These are phyloP conservation scores for Mimosa bimucronata DNA, from an alignment of 306 rosid genomes.

Conservation along the genomic window DNA sequence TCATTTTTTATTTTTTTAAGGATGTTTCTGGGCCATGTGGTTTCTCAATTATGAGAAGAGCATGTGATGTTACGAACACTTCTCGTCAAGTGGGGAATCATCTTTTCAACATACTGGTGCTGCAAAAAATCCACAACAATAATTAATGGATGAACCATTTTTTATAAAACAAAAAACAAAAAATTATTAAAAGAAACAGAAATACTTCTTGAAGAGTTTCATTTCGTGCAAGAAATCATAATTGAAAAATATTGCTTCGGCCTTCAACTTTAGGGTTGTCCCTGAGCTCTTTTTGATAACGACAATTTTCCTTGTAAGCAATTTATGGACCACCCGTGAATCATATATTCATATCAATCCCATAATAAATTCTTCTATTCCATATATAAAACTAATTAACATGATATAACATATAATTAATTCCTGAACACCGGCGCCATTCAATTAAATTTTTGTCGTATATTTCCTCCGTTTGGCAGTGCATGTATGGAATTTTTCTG, in stretches of 20 bases:
- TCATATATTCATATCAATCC: neutral
- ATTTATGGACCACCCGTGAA: constrained; percentile 26
- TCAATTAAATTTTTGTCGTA: neutral
- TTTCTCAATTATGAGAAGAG: constrained; percentile 46
- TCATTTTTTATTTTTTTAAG: neutral
- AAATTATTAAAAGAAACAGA: neutral
- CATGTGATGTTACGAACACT: constrained; percentile 47
- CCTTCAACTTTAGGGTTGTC: constrained; percentile 25
- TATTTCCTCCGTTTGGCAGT: constrained; percentile 21
- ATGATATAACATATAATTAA: neutral
- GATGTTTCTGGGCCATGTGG: constrained; percentile 45
- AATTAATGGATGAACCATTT: neutral
- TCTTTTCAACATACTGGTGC: constrained; percentile 37
- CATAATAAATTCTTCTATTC: neutral
- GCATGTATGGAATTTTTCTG: constrained; percentile 19
- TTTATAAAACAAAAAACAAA: neutral
- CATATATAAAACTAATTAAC: neutral
- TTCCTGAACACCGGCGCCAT: neutral
- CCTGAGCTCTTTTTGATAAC: constrained; percentile 1
- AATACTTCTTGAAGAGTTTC: constrained; percentile 18
- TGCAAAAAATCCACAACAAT: constrained; percentile 8
- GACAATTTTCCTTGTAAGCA: neutral
- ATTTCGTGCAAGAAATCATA: constrained; percentile 37
- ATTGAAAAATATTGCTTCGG: constrained; percentile 26
- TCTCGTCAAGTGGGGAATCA: constrained; percentile 42